Evolutionary conservation across 139 green algal genomes (phyloP).

Genomic region (Chlamydomonas asymmetrica): DNA sequence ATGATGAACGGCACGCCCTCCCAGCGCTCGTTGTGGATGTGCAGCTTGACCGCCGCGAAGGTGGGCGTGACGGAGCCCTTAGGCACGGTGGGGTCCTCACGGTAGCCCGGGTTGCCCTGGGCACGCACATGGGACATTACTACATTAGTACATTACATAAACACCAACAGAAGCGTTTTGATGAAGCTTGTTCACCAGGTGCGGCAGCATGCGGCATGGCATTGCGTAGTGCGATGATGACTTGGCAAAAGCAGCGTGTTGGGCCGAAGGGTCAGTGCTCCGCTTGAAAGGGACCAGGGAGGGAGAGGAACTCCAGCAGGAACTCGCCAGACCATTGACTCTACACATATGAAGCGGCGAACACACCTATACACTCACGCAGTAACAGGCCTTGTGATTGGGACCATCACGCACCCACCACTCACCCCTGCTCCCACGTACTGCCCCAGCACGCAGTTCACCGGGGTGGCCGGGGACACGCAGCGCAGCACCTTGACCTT

Average conservation of each 20-base stretch:
- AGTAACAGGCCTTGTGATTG: neutral
- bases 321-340: no score
- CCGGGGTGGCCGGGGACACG: slow-evolving; percentile 59
- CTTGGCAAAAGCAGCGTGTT: no score
- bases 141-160: no score
- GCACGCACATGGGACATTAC: no score
- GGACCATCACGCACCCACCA: slow-evolving; percentile 6
- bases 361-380: neutral
- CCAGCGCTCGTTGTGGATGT: slow-evolving; percentile 89
- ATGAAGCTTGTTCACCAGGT: no score
- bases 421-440: slow-evolving; percentile 83
- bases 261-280: no score
- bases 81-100: slow-evolving; percentile 91
- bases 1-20: slow-evolving; percentile 90
- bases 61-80: slow-evolving; percentile 72
- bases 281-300: no score
- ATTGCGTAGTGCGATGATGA: no score
- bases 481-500: slow-evolving; percentile 84
- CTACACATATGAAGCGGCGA: no score
- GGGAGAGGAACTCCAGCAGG: no score
- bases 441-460: slow-evolving; percentile 87
- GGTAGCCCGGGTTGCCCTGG: slow-evolving; percentile 76
- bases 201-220: no score
- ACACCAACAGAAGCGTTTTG: neutral
- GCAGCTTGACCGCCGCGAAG: slow-evolving; percentile 79